These are phyloP conservation scores for Amylostereum chailletii DNA, from an alignment of 1,284 basidiomycete species.

Conservation along the genomic window DNA sequence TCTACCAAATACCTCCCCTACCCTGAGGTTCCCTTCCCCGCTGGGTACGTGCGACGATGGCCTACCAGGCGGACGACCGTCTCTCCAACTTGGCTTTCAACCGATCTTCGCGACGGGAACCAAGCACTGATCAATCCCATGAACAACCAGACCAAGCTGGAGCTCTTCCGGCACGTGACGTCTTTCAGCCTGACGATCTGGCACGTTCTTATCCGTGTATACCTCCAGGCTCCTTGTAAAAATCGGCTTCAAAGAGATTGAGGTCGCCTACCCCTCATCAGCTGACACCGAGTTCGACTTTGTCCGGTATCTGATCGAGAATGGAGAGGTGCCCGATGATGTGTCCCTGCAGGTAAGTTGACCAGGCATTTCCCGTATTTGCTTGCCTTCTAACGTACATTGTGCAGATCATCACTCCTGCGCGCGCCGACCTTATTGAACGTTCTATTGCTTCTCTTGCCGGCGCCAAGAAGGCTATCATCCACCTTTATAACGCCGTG, in stretches of 20 bases:
- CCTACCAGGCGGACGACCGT: slow-evolving; percentile 76
- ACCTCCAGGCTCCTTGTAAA: slow-evolving; percentile 69
- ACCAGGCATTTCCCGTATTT: background rate
- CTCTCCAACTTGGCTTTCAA: slow-evolving; percentile 92
- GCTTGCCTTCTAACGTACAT: slow-evolving; percentile 18
- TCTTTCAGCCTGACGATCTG: background rate
- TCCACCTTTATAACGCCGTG: slow-evolving; percentile 99
- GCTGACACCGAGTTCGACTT: slow-evolving; percentile 95
- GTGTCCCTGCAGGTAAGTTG: slow-evolving; percentile 88
- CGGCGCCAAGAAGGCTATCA: slow-evolving; percentile 85
- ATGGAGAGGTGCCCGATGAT: slow-evolving; percentile 82
- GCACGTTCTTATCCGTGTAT: background rate
- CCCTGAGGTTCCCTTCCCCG: background rate
- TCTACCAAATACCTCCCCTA: background rate
- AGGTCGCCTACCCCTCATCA: slow-evolving; percentile 89
- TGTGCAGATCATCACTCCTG: slow-evolving; percentile 83
- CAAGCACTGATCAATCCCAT: slow-evolving; percentile 93
- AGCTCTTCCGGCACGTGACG: slow-evolving; percentile 69
- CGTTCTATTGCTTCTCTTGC: slow-evolving; percentile 86
- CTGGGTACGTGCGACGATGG: slow-evolving; percentile 63
- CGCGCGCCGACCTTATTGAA: slow-evolving; percentile 89
- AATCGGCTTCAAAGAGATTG: slow-evolving; percentile 94
- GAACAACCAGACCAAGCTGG: slow-evolving; percentile 85
- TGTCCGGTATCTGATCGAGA: slow-evolving; percentile 81
- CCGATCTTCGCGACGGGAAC: slow-evolving; percentile 95